Evolutionary conservation across 179 eudicot genomes (phyloP).

Genomic region (Beta corolliflora): DNA sequence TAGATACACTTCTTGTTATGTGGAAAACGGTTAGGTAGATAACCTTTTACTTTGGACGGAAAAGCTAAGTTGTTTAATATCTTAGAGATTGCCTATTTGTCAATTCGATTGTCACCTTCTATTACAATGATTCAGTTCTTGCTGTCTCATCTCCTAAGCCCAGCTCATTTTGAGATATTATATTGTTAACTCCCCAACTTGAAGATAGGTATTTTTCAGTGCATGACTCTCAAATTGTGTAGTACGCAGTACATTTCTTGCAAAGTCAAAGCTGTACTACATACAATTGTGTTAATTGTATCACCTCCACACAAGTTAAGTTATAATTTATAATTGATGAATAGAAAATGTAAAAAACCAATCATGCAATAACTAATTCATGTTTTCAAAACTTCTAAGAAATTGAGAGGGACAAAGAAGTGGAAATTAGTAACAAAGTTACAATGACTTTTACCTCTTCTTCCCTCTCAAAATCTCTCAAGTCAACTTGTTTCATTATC

Average conservation of each 20-base stretch:
- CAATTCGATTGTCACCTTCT: no score
- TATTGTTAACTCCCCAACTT: no score
- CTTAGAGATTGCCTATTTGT: no score
- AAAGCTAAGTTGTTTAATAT: no score
- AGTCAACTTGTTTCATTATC: slow-evolving; percentile 36
- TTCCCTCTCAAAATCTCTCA: slow-evolving; percentile 28
- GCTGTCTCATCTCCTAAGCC: not conserved
- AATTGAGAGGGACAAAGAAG: not conserved
- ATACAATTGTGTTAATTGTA: slow-evolving; percentile 19
- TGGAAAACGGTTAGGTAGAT: no score
- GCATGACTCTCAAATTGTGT: not conserved
- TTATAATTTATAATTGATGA: not conserved
- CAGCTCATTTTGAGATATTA: slow-evolving; percentile 1
- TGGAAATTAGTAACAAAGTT: no score
- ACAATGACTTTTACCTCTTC: slow-evolving; percentile 33
- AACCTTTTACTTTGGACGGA: not conserved
- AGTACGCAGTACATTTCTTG: slow-evolving; percentile 34
- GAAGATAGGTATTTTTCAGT: not conserved
- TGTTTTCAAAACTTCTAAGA: not conserved
- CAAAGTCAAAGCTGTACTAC: slow-evolving; percentile 52
- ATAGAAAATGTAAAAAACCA: not conserved
- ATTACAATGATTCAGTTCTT: not conserved
- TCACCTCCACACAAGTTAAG: slow-evolving; percentile 22
- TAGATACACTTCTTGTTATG: no score
- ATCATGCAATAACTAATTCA: slow-evolving; percentile 15